phyloP scores from a whole-genome alignment of 768 basidiomycete species.

The Crassisporium funariophilum region DNA sequence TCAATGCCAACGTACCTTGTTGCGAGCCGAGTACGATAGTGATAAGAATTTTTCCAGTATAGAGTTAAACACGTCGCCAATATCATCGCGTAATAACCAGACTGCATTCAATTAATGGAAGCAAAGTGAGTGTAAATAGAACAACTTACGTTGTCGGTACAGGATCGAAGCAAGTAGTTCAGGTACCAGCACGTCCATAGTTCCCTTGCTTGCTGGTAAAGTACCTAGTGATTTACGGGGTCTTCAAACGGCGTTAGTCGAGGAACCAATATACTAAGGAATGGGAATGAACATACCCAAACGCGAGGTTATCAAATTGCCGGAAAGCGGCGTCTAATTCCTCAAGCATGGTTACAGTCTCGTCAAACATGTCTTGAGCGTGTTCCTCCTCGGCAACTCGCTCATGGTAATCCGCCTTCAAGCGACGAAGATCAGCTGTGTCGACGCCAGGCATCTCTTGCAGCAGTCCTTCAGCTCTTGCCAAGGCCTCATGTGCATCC shows the following conservation, averaged over 20 bases:
- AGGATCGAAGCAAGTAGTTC: constrained; percentile 62
- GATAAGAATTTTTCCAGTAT: constrained; percentile 61
- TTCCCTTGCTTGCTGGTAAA: constrained; percentile 27
- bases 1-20: constrained; percentile 49
- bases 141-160: constrained; percentile 64
- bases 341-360: constrained; percentile 59
- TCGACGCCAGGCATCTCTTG: constrained; percentile 55
- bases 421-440: constrained; percentile 55
- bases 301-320: constrained; percentile 47
- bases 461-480: constrained; percentile 48
- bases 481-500: constrained; percentile 57
- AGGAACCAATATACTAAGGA: background rate
- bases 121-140: background rate
- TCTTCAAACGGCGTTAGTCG: constrained; percentile 23
- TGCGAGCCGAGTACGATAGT: constrained; percentile 56
- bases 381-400: constrained; percentile 42
- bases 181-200: constrained; percentile 57
- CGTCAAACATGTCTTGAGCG: constrained; percentile 55
- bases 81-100: constrained; percentile 65
- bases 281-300: constrained; percentile 42
- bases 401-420: constrained; percentile 57
- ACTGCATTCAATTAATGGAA: constrained; percentile 40
- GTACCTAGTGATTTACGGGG: constrained; percentile 47
- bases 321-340: constrained; percentile 60
- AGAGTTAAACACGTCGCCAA: constrained; percentile 49